Conservation (phyloP, 805 yeast species). For the Kazachstania bromeliacearum region DNA sequence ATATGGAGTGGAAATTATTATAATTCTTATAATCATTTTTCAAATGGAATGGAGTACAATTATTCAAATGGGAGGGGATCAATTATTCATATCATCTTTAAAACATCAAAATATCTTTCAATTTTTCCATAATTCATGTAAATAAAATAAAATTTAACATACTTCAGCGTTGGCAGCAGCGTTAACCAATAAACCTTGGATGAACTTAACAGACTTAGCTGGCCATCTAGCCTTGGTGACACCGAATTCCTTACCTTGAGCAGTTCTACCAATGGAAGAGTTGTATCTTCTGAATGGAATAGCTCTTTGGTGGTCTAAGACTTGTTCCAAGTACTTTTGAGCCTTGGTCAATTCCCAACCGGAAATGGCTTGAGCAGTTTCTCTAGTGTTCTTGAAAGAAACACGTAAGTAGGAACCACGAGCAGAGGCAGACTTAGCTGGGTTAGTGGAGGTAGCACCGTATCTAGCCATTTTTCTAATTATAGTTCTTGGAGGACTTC, state of each 20-base stretch:
- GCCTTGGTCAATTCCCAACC: slow-evolving; percentile 98
- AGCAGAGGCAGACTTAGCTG: slow-evolving; percentile 98
- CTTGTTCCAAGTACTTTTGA: slow-evolving; percentile 90
- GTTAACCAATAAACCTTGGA: slow-evolving; percentile 89
- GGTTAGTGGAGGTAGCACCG: slow-evolving; percentile 98
- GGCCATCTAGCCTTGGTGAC: slow-evolving; percentile 99
- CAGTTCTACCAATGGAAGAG: slow-evolving; percentile 96
- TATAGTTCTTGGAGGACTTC: not conserved
- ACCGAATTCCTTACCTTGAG: slow-evolving; percentile 99
- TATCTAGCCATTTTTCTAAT: slow-evolving; percentile 81
- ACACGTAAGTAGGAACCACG: slow-evolving; percentile 99
- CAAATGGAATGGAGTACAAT: too few species aligned
- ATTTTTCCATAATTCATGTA: too few species aligned
- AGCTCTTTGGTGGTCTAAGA: slow-evolving; percentile 97
- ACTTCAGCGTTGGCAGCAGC: slow-evolving; percentile 98
- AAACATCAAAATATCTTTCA: too few species aligned
- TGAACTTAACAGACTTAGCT: slow-evolving; percentile 92
- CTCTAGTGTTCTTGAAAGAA: slow-evolving; percentile 99
- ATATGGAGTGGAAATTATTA: too few species aligned
- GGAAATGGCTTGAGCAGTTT: slow-evolving; percentile 95
- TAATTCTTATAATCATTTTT: too few species aligned
- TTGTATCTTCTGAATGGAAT: slow-evolving; percentile 98
- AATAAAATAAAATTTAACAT: slow-evolving; percentile 22
- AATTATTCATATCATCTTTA: too few species aligned
- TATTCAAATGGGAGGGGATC: too few species aligned